Evolutionary conservation across 495 filamentous ascomycete genomes (phyloP), one percentile per base, ranked within the genome.

Genomic region (Xylaria telfairii): DNA sequence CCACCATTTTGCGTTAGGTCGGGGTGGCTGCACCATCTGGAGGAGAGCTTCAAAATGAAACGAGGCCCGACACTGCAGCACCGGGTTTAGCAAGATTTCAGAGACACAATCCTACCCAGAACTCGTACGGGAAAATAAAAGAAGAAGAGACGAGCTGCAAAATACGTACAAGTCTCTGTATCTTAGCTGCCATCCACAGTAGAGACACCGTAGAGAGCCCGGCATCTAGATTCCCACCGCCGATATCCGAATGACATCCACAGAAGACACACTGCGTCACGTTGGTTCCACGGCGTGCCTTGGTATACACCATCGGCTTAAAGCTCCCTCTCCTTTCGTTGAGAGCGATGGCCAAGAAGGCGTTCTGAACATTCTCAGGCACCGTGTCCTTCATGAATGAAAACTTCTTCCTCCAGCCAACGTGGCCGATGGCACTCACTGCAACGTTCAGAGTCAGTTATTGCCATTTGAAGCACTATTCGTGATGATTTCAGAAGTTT

Each of bases 1-100:
- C 64, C 64, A 66, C 64, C 64, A 51, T 12, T 54, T 66, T 32
- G 60, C 60, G 32, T 66, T 66, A 19, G 64, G 64, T 0, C 64
- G 47, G 41, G 46, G 47, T 8, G 64, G 64, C 54, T 66, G 64
- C 0, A 54, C 47, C 64, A 66, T 66, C 34, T 54, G 47, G 37
- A 66, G 64, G 32, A 66, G 64, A 54, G 64, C 64, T 10, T n/a
- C 47, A 12, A 2, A 3, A 26, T 39, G 17, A 62, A 62, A 62
- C 37, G 59, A 62, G 9, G 39, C 59, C 39, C 46, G 60, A 26
- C 21, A 63, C 8, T 41, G 8, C 12, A 41, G 8, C 39, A 12
- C 39, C 8, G 34, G 34, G 8, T 3, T 37, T 8, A 37, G 8
- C 8, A 37, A 37, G 3, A 8, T 37, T 41, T 41, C 39, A 1